A percentile compares a stretch with the other conserved stretches of the same genome.
These are phyloP conservation scores for Helenozyma baotianmanensis DNA, from an alignment of 805 yeast species.

Conservation along the genomic window DNA sequence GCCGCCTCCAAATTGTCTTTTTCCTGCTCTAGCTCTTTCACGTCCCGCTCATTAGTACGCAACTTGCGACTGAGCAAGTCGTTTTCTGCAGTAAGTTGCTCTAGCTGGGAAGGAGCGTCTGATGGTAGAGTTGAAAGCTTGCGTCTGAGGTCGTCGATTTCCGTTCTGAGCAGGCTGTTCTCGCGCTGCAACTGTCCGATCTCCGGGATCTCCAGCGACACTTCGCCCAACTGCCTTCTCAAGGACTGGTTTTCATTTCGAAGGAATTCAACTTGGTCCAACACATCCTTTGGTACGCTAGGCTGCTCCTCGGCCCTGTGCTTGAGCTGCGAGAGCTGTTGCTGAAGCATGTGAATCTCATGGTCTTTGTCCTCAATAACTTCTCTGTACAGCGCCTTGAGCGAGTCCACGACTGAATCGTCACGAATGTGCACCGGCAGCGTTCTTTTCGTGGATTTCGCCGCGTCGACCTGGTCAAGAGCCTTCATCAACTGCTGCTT, in stretches of 20 bases:
- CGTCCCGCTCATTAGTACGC: not conserved
- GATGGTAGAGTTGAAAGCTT: slow-evolving; percentile 6
- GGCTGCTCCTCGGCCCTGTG: slow-evolving; percentile 2
- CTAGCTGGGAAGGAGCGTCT: slow-evolving; percentile 7
- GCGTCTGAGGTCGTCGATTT: slow-evolving; percentile 7
- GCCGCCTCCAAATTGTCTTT: slow-evolving; percentile 1
- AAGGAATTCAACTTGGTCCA: slow-evolving; percentile 16
- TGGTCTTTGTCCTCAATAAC: slow-evolving; percentile 9
- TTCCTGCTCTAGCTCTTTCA: slow-evolving; percentile 2
- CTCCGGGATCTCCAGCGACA: slow-evolving; percentile 4
- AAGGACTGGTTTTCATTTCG: slow-evolving; percentile 18
- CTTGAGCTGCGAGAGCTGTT: slow-evolving; percentile 3
- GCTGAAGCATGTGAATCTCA: slow-evolving; percentile 7
- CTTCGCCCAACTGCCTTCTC: slow-evolving; percentile 11
- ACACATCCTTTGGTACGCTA: slow-evolving; percentile 11
- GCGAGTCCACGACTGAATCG: slow-evolving; percentile 1
- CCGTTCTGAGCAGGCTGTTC: slow-evolving; percentile 11
- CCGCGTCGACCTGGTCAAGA: slow-evolving; percentile 4
- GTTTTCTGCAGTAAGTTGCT: slow-evolving; percentile 1
- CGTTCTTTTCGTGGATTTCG: not conserved
- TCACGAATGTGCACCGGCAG: not conserved
- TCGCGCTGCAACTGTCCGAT: slow-evolving; percentile 5
- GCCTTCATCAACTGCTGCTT: slow-evolving; percentile 13
- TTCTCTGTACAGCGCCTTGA: slow-evolving; percentile 5
- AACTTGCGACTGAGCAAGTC: slow-evolving; percentile 1